These are phyloP conservation scores for Metschnikowia noctiluminum DNA, from an alignment of 805 yeast genomes.

Conservation along the genomic window DNA sequence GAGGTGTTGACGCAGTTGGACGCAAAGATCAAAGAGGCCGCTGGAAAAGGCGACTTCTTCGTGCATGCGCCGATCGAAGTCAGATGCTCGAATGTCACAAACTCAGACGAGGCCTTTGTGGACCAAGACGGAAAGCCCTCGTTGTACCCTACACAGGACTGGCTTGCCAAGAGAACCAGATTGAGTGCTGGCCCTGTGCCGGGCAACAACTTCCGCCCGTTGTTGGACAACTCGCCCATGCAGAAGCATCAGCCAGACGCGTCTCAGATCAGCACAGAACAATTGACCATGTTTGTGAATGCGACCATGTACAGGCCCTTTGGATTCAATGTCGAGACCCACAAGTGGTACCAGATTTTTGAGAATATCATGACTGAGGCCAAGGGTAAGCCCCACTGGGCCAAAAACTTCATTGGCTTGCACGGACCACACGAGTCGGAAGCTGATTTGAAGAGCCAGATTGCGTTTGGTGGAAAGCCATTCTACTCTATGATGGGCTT, in stretches of 20 bases:
- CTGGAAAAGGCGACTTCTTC: constrained; percentile 57
- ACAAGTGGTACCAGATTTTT: constrained; percentile 78
- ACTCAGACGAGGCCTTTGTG: constrained; percentile 35
- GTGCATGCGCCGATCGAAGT: constrained; percentile 97
- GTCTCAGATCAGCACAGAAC: constrained; percentile 60
- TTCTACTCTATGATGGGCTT: constrained; percentile 78
- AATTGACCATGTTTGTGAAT: constrained; percentile 80
- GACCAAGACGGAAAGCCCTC: constrained; percentile 35
- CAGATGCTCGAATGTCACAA: constrained; percentile 84
- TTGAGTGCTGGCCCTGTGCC: constrained; percentile 73
- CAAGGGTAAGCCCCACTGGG: constrained; percentile 98
- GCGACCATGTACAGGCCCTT: constrained; percentile 98
- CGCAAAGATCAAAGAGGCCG: constrained; percentile 59
- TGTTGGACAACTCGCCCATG: constrained; percentile 73
- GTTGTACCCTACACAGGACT: constrained; percentile 43
- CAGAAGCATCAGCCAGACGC: constrained; percentile 37
- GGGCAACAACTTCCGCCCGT: constrained; percentile 82
- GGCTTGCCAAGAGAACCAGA: constrained; percentile 48
- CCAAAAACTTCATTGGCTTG: constrained; percentile 82
- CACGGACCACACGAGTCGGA: constrained; percentile 33
- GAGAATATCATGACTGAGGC: constrained; percentile 73
- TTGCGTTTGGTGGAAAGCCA: constrained; percentile 43
- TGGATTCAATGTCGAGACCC: constrained; percentile 64
- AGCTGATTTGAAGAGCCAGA: constrained; percentile 39
- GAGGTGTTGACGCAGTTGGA: constrained; percentile 64